Evolutionary conservation across 768 basidiomycete genomes (phyloP).

Genomic region (Phallus indusiatus): DNA sequence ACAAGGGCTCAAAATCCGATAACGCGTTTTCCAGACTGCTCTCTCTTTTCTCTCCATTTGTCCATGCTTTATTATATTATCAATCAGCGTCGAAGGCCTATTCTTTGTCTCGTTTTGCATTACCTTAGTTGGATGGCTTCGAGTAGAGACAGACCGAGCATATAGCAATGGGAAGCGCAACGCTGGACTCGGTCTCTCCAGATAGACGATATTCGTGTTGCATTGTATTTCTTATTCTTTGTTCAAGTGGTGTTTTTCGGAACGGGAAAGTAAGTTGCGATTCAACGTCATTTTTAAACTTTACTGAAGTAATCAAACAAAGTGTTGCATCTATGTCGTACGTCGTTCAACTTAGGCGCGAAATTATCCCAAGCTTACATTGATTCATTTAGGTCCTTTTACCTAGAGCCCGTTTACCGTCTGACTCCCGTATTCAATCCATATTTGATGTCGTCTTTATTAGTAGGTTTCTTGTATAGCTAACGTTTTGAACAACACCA

Average conservation of each 20-base stretch:
- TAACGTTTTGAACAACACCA: not conserved
- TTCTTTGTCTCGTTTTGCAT: slow-evolving; percentile 66
- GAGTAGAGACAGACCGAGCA: slow-evolving; percentile 28
- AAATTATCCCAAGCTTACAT: not conserved
- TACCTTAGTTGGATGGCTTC: slow-evolving; percentile 61
- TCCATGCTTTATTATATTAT: slow-evolving; percentile 68
- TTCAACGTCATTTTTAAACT: not conserved
- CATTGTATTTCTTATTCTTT: slow-evolving; percentile 77
- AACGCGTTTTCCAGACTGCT: slow-evolving; percentile 37
- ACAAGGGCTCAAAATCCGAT: slow-evolving; percentile 16
- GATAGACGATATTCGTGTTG: slow-evolving; percentile 60
- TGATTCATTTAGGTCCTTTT: slow-evolving; percentile 50
- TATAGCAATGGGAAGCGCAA: not conserved
- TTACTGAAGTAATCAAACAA: slow-evolving; percentile 1
- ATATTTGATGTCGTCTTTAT: slow-evolving; percentile 67
- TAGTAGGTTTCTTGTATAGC: slow-evolving; percentile 32
- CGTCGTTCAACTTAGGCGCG: slow-evolving; percentile 18
- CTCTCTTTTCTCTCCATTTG: slow-evolving; percentile 58
- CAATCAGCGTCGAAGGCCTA: slow-evolving; percentile 73
- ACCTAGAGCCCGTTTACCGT: slow-evolving; percentile 81
- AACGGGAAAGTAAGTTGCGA: slow-evolving; percentile 58
- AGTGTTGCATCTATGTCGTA: slow-evolving; percentile 82
- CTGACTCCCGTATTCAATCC: slow-evolving; percentile 80
- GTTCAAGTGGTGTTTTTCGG: slow-evolving; percentile 84
- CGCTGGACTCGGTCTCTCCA: slow-evolving; percentile 21